phyloP scores from a whole-genome alignment of 306 rosid genomes.

The Quercus alba region DNA sequence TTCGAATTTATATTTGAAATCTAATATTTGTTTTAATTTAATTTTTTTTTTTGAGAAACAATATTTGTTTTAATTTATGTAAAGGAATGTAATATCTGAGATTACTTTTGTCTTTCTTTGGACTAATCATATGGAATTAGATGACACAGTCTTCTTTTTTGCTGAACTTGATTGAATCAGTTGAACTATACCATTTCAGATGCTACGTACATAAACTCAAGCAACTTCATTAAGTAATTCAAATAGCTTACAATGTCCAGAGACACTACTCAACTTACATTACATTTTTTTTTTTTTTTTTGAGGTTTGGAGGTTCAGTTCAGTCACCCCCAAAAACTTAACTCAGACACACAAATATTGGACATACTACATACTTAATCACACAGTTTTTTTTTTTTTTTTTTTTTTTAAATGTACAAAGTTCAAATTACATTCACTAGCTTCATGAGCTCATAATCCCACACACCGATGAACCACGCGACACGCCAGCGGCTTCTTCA shows the following conservation, averaged over 20 bases:
- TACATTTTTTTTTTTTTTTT: neutral
- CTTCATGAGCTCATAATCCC: neutral
- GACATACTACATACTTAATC: neutral
- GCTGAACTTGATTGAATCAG: neutral
- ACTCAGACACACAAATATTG: too few relatives aligned
- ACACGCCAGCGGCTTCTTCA: slow-evolving; percentile 60
- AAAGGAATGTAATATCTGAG: neutral
- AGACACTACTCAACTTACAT: neutral
- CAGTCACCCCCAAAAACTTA: neutral
- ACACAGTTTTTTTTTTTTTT: neutral
- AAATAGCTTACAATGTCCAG: neutral
- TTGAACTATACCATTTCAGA: neutral
- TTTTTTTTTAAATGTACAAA: neutral
- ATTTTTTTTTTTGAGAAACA: neutral
- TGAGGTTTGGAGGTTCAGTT: neutral
- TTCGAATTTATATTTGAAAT: neutral
- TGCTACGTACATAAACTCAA: neutral
- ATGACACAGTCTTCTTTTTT: too few relatives aligned
- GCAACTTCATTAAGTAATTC: neutral
- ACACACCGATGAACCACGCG: slow-evolving; percentile 20
- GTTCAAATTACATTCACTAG: neutral
- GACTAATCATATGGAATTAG: neutral
- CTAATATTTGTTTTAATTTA: neutral
- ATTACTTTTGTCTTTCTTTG: neutral
- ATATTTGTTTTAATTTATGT: neutral